Conservation (phyloP, 805 yeast genomes). For the Ogataea pignaliae region DNA sequence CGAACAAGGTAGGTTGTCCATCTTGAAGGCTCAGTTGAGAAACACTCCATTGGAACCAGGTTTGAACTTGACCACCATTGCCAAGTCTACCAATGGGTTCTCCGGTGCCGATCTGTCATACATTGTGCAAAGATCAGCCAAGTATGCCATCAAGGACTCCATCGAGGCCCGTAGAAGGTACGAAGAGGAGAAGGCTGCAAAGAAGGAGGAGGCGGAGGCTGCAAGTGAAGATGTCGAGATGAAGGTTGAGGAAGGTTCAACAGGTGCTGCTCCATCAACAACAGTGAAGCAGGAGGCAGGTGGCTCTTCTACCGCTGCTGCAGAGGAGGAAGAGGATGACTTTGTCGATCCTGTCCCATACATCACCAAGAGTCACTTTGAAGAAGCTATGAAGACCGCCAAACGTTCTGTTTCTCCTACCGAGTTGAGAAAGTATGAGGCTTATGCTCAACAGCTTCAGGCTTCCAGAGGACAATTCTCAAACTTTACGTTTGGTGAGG, state of each 20-base stretch:
- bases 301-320: neutral
- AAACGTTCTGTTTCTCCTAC: slow-evolving; percentile 96
- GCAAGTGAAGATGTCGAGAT: slow-evolving; percentile 38
- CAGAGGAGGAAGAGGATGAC: slow-evolving; percentile 48
- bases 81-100: slow-evolving; percentile 94
- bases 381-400: slow-evolving; percentile 99
- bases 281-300: neutral
- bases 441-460: slow-evolving; percentile 94
- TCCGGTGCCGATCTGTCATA: slow-evolving; percentile 98
- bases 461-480: slow-evolving; percentile 94
- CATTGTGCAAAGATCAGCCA: slow-evolving; percentile 98
- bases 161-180: slow-evolving; percentile 66
- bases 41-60: slow-evolving; percentile 99
- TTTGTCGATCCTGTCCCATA: slow-evolving; percentile 94
- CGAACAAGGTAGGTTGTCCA: slow-evolving; percentile 88
- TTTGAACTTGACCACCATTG: slow-evolving; percentile 79
- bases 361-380: slow-evolving; percentile 90
- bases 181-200: slow-evolving; percentile 49
- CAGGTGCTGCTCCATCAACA: neutral
- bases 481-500: slow-evolving; percentile 77
- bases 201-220: slow-evolving; percentile 31
- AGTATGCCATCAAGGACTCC: slow-evolving; percentile 96
- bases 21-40: slow-evolving; percentile 92
- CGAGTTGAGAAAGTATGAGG: slow-evolving; percentile 97
- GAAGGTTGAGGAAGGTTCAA: slow-evolving; percentile 18